Evolutionary conservation across 2,329 filamentous ascomycete species (phyloP), one percentile per base, ranked within the genome.

Genomic region (Diaporthe amygdali): DNA sequence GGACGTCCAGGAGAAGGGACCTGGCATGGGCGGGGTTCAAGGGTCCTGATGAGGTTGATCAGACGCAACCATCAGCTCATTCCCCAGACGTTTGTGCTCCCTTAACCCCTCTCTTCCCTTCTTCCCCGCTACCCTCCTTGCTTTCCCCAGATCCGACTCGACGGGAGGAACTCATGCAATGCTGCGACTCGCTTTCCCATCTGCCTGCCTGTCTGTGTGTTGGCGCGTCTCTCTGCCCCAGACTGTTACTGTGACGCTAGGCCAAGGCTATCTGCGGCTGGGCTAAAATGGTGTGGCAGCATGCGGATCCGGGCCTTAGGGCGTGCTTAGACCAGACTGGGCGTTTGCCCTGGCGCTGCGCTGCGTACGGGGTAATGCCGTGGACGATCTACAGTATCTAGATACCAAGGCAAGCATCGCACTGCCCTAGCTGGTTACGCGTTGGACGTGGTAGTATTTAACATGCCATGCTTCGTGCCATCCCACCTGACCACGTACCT

Each of bases 271-370:
- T 34, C 44, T 37, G 27, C 59, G 59, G 44, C 59, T 64, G 44
- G 52, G 51, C 52, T 56, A 68, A 68, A 49, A 47, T 49, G 54
- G 66, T 34, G 55, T 68, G 41, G 39, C 52, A 69, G 41, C 20
- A n/a, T 68, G 66, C 66, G 66, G 66, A 69, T 69, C 66, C 66
- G 66, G 44, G 59, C 27, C 59, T 64, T 49, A n/a, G 44, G 54
- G 34, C 37, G 37, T 47, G 22, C 22, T 12, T 34, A 7, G 34
- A 20, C 34, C 30, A 25, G 34, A 25, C 54, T 55, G 25, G 12
- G n/a, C n/a, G n/a, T n/a, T n/a, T n/a, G 52, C 34, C 54, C 52
- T 34, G 51, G 10, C 2, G 17, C 12, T n/a, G 5, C 17, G 3
- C 15, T 17, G 20, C 6, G 10, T 39, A 39, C 15, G 37, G 15